These are phyloP conservation scores for Pseudocercospora fuligena DNA, from an alignment of 2,329 filamentous ascomycete species.

Conservation along the genomic window DNA sequence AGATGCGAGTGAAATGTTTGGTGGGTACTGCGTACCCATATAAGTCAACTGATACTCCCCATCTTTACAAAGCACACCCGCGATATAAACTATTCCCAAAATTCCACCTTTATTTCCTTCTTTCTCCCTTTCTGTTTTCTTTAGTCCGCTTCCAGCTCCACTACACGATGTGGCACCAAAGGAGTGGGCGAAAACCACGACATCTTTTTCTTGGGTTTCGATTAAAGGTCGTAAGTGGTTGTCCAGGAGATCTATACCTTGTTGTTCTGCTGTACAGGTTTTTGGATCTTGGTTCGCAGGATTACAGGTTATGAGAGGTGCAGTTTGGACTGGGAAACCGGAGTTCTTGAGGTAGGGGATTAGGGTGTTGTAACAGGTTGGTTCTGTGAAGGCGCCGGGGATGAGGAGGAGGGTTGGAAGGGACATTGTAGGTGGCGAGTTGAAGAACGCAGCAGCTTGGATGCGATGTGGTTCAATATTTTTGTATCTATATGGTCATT, in stretches of 20 bases:
- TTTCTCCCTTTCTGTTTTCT: conserved; percentile 13
- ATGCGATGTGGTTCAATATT: too few relatives aligned
- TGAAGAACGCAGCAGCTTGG: background rate
- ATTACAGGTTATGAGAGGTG: conserved; percentile 15
- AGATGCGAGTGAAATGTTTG: too few relatives aligned
- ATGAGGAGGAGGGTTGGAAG: conserved; percentile 19
- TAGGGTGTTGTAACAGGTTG: conserved; percentile 15
- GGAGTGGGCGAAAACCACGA: conserved; percentile 17
- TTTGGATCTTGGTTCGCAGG: conserved; percentile 6
- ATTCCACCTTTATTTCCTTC: conserved; percentile 20
- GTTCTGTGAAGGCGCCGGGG: conserved; percentile 15
- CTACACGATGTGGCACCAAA: conserved; percentile 22
- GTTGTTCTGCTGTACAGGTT: conserved; percentile 6
- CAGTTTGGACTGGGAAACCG: conserved; percentile 11
- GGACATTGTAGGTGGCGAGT: background rate
- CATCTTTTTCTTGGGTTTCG: conserved; percentile 8
- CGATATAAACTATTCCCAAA: conserved; percentile 19
- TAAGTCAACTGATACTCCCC: conserved; percentile 18
- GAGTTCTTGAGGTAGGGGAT: conserved; percentile 11
- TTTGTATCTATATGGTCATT: too few relatives aligned
- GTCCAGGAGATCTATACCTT: conserved; percentile 8
- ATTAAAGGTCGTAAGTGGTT: conserved; percentile 13
- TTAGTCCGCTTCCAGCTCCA: conserved; percentile 12
- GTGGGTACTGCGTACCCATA: conserved; percentile 6
- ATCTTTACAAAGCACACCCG: conserved; percentile 13